Evolutionary conservation across 768 basidiomycete genomes (phyloP), one percentile per base, ranked within the genome.

Genomic region (Obba rivulosa): DNA sequence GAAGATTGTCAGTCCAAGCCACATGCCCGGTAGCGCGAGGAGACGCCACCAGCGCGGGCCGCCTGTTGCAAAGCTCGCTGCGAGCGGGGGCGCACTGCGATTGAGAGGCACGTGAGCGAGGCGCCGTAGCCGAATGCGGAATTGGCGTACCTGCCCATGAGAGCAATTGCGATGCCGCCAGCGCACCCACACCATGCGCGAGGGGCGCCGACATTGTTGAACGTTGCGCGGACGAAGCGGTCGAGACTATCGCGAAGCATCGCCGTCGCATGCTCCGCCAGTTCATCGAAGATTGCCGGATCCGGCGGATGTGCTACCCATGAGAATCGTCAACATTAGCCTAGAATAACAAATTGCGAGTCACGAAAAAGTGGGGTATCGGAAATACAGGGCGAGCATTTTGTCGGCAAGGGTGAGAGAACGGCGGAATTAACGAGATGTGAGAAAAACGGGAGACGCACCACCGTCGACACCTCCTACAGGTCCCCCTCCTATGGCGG

Each of bases 161-260:
- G 54, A 10, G 68, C 69, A 46, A 80, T 72, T 10, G 78, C n/a
- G 24, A 67, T 65, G 1, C 87, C 85, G 3, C 75, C 85, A 2
- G 80, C 65, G 37, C 87, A 77, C 10, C 87, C 87, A 54, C 87
- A 88, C 18, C 81, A 61, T 1, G 81, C 84, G 38, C 86, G 71
- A 46, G 74, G 74, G 49, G 78, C 86, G 10, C 87, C 87, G 8
- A 89, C 85, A 46, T 76, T 83, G 58, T 78, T 80, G 60, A 79
- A 78, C 42, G 86, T 83, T 3, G 83, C 84, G 10, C 71, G 63
- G 17, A 87, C 82, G 55, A 87, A 89, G 0, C 83, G 76, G 8
- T 69, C 68, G 5, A 89, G 77, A 39, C 81, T 82, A 38, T 77
- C 77, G 46, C 80, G 73, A 46, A 90, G 76, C 72, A 79, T 78